phyloP scores from a whole-genome alignment of 2,329 filamentous ascomycete genomes.

The Fusarium bulbicola region DNA sequence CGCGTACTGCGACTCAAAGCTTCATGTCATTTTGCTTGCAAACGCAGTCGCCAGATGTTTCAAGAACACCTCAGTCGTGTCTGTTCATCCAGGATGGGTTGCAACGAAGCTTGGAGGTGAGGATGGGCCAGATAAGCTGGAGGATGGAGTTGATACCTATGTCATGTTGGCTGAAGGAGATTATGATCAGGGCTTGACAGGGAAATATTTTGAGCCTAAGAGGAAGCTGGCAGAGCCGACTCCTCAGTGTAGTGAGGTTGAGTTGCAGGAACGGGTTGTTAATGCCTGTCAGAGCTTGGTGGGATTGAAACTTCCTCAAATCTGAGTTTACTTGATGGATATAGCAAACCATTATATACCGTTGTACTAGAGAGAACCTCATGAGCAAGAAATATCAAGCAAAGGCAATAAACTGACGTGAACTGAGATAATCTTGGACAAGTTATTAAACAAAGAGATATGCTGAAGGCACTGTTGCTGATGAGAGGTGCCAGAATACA shows the following conservation, averaged over 20 bases:
- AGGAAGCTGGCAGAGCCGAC: slow-evolving; percentile 11
- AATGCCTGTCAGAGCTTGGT: slow-evolving; percentile 25
- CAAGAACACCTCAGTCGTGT: slow-evolving; percentile 17
- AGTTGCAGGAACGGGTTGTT: slow-evolving; percentile 23
- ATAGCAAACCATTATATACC: fast-evolving
- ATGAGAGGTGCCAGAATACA: not conserved
- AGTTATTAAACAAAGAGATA: fast-evolving
- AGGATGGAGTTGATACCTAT: slow-evolving; percentile 32
- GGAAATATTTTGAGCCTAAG: slow-evolving; percentile 31
- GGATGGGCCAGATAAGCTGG: slow-evolving; percentile 20
- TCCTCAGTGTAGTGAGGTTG: not conserved
- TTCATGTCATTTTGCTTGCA: slow-evolving; percentile 31
- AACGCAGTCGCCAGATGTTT: slow-evolving; percentile 30
- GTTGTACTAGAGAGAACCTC: too few relatives aligned
- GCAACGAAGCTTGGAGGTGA: slow-evolving; percentile 32
- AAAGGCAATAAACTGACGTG: fast-evolving
- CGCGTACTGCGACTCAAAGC: slow-evolving; percentile 32
- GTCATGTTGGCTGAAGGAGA: slow-evolving; percentile 32
- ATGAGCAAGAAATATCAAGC: fast-evolving
- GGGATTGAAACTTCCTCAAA: not conserved
- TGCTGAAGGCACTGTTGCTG: not conserved
- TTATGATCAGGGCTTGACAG: slow-evolving; percentile 28
- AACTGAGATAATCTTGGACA: fast-evolving
- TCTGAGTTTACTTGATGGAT: fast-evolving
- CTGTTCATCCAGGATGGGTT: slow-evolving; percentile 35